A percentile compares a stretch with the other conserved stretches of the same genome.
These are phyloP conservation scores for Serendipita vermifera DNA, from an alignment of 768 basidiomycete species.

Conservation along the genomic window DNA sequence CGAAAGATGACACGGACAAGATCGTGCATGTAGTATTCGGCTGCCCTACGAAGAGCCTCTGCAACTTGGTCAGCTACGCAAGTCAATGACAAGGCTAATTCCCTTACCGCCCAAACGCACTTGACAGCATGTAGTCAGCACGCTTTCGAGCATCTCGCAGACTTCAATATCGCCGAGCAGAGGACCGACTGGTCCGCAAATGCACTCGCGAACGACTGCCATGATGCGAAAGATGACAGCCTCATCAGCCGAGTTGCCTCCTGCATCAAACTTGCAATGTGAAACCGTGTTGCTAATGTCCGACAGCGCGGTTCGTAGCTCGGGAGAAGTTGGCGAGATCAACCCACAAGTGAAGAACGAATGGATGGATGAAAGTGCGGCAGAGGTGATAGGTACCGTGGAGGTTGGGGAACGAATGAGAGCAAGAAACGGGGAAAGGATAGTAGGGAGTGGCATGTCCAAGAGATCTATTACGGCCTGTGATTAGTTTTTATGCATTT, in stretches of 20 bases:
- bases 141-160: conserved; percentile 97
- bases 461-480: conserved; percentile 37
- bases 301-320: conserved; percentile 53
- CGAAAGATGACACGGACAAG: conserved; percentile 74
- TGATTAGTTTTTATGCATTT: not conserved
- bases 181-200: conserved; percentile 54
- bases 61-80: conserved; percentile 13
- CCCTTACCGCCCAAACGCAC: conserved; percentile 89
- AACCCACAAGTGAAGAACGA: conserved; percentile 73
- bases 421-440: conserved; percentile 82
- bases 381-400: conserved; percentile 94
- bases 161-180: conserved; percentile 83
- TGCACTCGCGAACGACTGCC: conserved; percentile 72
- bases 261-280: conserved; percentile 96
- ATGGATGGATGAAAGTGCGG: conserved; percentile 77
- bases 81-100: not conserved
- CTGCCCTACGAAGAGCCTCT: conserved; percentile 81
- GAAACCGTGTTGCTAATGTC: conserved; percentile 83
- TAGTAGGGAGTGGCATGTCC: conserved; percentile 40
- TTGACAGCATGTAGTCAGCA: conserved; percentile 91
- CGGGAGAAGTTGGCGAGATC: conserved; percentile 42
- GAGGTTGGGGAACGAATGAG: conserved; percentile 89
- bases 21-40: conserved; percentile 79
- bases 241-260: conserved; percentile 95
- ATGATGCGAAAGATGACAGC: conserved; percentile 87